phyloP scores from a whole-genome alignment of 2,329 filamentous ascomycete species.

The Sporothrix schenckii region DNA sequence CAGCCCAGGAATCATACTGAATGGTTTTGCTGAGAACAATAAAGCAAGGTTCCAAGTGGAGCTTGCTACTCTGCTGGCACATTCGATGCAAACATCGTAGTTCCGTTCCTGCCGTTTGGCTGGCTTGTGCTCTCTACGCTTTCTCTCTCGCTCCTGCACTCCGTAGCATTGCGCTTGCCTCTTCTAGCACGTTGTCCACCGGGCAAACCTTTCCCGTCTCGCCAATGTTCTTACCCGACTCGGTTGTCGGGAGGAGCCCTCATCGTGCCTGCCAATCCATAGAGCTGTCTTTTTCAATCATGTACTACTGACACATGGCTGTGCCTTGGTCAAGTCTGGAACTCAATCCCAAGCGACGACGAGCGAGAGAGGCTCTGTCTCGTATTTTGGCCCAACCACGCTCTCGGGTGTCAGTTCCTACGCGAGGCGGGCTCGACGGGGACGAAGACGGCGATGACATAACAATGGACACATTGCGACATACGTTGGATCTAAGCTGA shows the following conservation, averaged over 20 bases:
- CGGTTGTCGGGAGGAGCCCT: not conserved
- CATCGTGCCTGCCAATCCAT: not conserved
- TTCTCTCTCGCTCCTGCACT: not conserved
- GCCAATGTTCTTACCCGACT: slow-evolving; percentile 3
- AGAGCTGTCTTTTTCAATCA: not conserved
- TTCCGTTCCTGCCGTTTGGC: slow-evolving; percentile 14
- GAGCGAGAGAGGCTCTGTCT: slow-evolving; percentile 2
- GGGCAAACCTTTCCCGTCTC: slow-evolving; percentile 8
- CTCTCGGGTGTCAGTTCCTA: slow-evolving; percentile 21
- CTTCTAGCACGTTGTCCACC: not conserved
- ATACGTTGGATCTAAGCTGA: no score
- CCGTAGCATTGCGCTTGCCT: not conserved
- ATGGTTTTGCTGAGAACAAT: not conserved
- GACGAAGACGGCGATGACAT: not conserved
- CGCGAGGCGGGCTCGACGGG: slow-evolving; percentile 2
- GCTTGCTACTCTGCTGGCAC: not conserved
- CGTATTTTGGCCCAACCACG: slow-evolving; percentile 11
- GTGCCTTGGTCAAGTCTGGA: slow-evolving; percentile 7
- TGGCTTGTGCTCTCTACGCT: not conserved
- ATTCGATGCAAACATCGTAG: not conserved
- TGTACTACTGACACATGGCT: slow-evolving; percentile 10
- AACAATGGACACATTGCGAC: not conserved
- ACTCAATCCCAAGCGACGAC: not conserved
- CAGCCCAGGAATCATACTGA: no score
- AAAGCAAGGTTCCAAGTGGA: not conserved